Evolutionary conservation across 2,329 filamentous ascomycete species (phyloP).

Genomic region (Claviceps sp.): DNA sequence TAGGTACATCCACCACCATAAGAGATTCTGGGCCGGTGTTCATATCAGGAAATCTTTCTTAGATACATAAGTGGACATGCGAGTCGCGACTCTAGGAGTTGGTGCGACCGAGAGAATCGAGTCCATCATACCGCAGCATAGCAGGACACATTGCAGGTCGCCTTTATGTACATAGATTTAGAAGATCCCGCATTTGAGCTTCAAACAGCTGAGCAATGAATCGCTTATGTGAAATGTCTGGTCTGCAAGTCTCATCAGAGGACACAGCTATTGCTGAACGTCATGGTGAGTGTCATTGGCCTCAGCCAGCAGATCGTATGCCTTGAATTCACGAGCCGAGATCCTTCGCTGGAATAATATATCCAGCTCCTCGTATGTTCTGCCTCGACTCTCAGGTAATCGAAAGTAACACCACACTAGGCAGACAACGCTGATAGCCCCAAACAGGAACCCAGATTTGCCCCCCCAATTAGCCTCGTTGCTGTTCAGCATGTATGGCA

Average conservation of each 20-base stretch:
- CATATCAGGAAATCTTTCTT: too few species aligned
- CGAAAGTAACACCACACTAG: constrained; percentile 16
- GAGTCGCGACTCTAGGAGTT: too few species aligned
- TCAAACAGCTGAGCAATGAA: not conserved
- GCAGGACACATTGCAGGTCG: too few species aligned
- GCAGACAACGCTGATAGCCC: constrained; percentile 12
- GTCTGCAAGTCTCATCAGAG: not conserved
- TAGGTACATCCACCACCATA: too few species aligned
- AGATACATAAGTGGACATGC: too few species aligned
- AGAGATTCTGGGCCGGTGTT: too few species aligned
- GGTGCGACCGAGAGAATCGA: too few species aligned
- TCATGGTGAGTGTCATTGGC: not conserved
- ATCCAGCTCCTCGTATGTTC: constrained; percentile 20
- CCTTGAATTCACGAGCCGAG: constrained; percentile 8
- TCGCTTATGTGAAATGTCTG: not conserved
- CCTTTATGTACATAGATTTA: too few species aligned
- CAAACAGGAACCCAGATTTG: constrained; percentile 20
- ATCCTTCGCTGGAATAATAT: constrained; percentile 14
- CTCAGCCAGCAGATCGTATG: constrained; percentile 10
- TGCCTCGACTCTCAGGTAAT: constrained; percentile 16
- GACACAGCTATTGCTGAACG: not conserved
- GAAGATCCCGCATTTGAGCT: not conserved
- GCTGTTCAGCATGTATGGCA: constrained; percentile 20
- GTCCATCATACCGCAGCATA: too few species aligned
- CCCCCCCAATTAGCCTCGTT: constrained; percentile 19